Percentiles rank a stretch among this genome's conserved stretches.
These are phyloP conservation scores for Trichocladium antarcticum DNA, from an alignment of 495 filamentous ascomycete genomes.

Conservation along the genomic window DNA sequence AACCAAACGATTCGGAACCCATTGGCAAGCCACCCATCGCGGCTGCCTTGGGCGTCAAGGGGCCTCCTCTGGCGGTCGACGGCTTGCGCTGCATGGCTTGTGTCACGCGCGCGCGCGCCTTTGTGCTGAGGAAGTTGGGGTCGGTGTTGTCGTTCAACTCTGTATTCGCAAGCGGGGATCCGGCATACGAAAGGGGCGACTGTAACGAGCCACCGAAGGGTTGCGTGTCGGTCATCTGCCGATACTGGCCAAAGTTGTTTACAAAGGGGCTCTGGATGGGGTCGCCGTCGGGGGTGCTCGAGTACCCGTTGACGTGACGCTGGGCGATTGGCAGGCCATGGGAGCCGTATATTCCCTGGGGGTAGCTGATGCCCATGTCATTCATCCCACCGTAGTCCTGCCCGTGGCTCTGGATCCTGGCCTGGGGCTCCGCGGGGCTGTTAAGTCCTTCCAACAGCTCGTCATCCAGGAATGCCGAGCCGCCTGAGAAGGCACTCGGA, in stretches of 20 bases:
- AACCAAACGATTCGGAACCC: constrained; percentile 43
- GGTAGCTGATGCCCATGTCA: constrained; percentile 38
- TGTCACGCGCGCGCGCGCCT: constrained; percentile 42
- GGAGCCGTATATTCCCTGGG: constrained; percentile 36
- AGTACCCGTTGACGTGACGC: constrained; percentile 59
- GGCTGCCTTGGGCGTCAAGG: constrained; percentile 65
- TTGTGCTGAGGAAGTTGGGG: constrained; percentile 45
- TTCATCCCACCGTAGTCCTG: constrained; percentile 39
- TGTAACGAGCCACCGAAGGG: constrained; percentile 42
- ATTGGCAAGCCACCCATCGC: constrained; percentile 31
- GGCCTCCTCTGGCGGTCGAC: constrained; percentile 62
- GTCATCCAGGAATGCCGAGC: constrained; percentile 50
- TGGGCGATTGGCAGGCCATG: constrained; percentile 40
- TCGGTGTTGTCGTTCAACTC: constrained; percentile 48
- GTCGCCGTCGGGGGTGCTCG: constrained; percentile 75
- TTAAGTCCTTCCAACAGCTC: constrained; percentile 50
- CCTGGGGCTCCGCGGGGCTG: constrained; percentile 37
- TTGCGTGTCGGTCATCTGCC: constrained; percentile 49
- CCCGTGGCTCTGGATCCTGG: constrained; percentile 38
- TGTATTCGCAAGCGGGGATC: constrained; percentile 42
- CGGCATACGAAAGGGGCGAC: constrained; percentile 40
- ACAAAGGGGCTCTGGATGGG: constrained; percentile 82
- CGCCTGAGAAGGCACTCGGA: constrained; percentile 31
- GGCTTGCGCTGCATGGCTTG: constrained; percentile 57
- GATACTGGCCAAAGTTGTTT: constrained; percentile 62